Evolutionary conservation across 306 rosid species (phyloP).

Genomic region (Glycine tomentella): DNA sequence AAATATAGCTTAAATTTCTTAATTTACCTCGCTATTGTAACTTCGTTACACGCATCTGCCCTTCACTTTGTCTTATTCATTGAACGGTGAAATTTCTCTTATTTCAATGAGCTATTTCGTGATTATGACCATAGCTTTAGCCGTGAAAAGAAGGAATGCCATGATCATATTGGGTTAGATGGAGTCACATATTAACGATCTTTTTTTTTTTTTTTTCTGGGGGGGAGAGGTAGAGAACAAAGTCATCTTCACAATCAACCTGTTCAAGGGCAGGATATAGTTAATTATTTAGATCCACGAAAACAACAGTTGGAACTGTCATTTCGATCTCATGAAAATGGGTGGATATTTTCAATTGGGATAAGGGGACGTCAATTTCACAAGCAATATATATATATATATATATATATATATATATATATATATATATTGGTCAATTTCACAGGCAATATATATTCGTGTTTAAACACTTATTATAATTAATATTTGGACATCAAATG

Average conservation of each 20-base stretch:
- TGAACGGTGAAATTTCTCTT: constrained; percentile 3
- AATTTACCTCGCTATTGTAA: neutral
- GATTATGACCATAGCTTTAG: constrained; percentile 24
- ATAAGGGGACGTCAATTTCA: too few species aligned
- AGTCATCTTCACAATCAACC: constrained; percentile 2
- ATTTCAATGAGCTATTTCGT: constrained; percentile 20
- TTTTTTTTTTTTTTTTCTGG: too few species aligned
- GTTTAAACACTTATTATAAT: neutral
- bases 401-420: too few species aligned
- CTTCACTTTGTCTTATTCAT: neutral
- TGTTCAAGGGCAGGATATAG: neutral
- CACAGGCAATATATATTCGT: neutral
- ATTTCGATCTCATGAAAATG: constrained; percentile 1
- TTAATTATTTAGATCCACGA: constrained; percentile 32
- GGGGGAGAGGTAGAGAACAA: neutral
- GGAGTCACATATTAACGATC: constrained; percentile 7
- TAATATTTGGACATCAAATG: neutral
- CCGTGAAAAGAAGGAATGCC: constrained; percentile 28
- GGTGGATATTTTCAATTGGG: constrained; percentile 20
- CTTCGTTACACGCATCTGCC: neutral
- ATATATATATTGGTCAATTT: too few species aligned
- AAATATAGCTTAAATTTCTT: neutral
- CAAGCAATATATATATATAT: too few species aligned
- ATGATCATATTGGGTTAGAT: constrained; percentile 16
- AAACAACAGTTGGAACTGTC: constrained; percentile 16